These are phyloP conservation scores for Aspergillus heteromorphus DNA, from an alignment of 495 filamentous ascomycete genomes.

Conservation along the genomic window DNA sequence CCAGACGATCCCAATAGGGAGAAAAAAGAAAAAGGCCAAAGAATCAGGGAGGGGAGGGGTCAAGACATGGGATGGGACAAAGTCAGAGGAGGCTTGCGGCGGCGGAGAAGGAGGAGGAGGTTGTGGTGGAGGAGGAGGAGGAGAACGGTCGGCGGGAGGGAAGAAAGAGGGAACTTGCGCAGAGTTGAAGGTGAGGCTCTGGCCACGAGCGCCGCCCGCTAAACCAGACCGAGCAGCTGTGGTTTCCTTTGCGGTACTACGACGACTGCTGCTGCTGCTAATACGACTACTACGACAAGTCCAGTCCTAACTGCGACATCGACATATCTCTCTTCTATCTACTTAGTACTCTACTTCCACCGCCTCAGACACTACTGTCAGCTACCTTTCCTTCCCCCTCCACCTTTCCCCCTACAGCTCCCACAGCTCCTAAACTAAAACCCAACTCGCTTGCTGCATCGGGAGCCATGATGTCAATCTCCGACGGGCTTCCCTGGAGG, in stretches of 20 bases:
- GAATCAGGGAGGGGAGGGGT: background rate
- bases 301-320: background rate
- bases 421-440: too few relatives aligned
- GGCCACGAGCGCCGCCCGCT: slow-evolving; percentile 8
- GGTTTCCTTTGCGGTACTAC: too few relatives aligned
- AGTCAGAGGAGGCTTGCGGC: too few relatives aligned
- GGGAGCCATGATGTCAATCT: background rate
- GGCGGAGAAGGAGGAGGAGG: slow-evolving; percentile 1
- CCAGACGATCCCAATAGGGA: background rate
- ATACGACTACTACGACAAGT: background rate
- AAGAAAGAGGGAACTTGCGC: slow-evolving; percentile 2
- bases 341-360: background rate
- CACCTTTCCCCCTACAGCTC: too few relatives aligned
- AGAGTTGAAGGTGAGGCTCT: slow-evolving; percentile 15
- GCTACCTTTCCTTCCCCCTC: background rate
- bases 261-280: background rate
- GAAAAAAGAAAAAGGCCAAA: background rate
- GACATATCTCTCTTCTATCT: too few relatives aligned
- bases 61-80: background rate
- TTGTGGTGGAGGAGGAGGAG: background rate
- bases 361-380: background rate
- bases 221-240: slow-evolving; percentile 11
- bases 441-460: background rate
- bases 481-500: background rate
- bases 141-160: background rate